Evolutionary conservation across 352 stramenopile species (phyloP).

Genomic region (Pythium guiyangense): DNA sequence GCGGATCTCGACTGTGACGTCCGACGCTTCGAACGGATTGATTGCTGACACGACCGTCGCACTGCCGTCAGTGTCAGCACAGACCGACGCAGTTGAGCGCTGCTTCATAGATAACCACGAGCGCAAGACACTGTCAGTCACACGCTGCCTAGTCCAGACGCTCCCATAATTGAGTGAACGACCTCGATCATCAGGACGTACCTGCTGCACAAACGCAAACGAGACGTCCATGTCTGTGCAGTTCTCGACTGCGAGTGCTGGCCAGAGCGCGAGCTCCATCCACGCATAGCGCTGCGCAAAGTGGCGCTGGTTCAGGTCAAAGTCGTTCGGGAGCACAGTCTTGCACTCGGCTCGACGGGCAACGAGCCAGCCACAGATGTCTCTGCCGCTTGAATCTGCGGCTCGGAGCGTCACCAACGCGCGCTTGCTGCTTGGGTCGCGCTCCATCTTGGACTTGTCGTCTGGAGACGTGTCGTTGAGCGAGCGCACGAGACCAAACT

Average conservation of each 20-base stretch:
- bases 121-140: no score
- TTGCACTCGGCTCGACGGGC: constrained; percentile 28
- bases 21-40: constrained; percentile 31
- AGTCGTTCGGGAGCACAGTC: constrained; percentile 40
- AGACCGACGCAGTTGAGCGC: constrained; percentile 7
- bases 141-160: no score
- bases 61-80: constrained; percentile 15
- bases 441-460: no score
- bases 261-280: constrained; percentile 46
- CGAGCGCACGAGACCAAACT: constrained; percentile 50
- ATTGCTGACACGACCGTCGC: constrained; percentile 26
- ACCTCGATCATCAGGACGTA: constrained; percentile 11
- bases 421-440: constrained; percentile 6
- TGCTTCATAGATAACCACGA: neutral
- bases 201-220: constrained; percentile 36
- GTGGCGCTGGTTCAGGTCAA: constrained; percentile 33
- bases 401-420: constrained; percentile 20
- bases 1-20: constrained; percentile 15
- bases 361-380: constrained; percentile 33
- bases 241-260: constrained; percentile 39
- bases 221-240: constrained; percentile 20
- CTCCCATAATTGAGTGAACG: no score
- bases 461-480: constrained; percentile 13
- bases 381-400: neutral
- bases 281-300: constrained; percentile 42